Conservation (phyloP, 1,284 basidiomycete species). For the Fomitiporia mediterranea region DNA sequence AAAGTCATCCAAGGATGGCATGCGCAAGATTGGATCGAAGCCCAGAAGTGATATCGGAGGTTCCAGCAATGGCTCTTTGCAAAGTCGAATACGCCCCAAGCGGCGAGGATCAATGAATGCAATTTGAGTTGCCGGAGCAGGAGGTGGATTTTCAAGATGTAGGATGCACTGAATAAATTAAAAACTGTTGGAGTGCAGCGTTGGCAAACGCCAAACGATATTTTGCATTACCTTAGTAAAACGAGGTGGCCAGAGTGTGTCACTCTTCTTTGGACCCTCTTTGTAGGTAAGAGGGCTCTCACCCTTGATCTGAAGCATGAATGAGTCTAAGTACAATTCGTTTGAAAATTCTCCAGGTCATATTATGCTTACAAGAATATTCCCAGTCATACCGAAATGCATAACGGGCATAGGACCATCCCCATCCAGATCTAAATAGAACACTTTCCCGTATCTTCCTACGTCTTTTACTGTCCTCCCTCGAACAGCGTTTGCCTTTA, state of each 20-base stretch:
- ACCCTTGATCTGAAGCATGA: slow-evolving; percentile 51
- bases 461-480: slow-evolving; percentile 58
- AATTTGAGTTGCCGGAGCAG: slow-evolving; percentile 37
- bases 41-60: slow-evolving; percentile 69
- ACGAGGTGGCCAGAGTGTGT: slow-evolving; percentile 70
- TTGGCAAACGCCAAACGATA: slow-evolving; percentile 2
- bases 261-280: slow-evolving; percentile 45
- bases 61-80: slow-evolving; percentile 53
- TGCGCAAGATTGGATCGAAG: slow-evolving; percentile 74
- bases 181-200: neutral
- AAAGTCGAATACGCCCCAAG: slow-evolving; percentile 67
- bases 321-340: neutral
- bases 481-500: slow-evolving; percentile 53
- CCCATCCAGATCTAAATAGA: slow-evolving; percentile 69
- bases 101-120: slow-evolving; percentile 70
- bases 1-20: slow-evolving; percentile 63
- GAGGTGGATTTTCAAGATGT: slow-evolving; percentile 36
- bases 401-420: slow-evolving; percentile 62
- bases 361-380: slow-evolving; percentile 55
- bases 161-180: slow-evolving; percentile 51
- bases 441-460: slow-evolving; percentile 60
- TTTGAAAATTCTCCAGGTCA: neutral
- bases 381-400: slow-evolving; percentile 84
- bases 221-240: slow-evolving; percentile 56
- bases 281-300: slow-evolving; percentile 60